Conservation (phyloP, 2,329 filamentous ascomycete species). For the Didymella keratinophila region DNA sequence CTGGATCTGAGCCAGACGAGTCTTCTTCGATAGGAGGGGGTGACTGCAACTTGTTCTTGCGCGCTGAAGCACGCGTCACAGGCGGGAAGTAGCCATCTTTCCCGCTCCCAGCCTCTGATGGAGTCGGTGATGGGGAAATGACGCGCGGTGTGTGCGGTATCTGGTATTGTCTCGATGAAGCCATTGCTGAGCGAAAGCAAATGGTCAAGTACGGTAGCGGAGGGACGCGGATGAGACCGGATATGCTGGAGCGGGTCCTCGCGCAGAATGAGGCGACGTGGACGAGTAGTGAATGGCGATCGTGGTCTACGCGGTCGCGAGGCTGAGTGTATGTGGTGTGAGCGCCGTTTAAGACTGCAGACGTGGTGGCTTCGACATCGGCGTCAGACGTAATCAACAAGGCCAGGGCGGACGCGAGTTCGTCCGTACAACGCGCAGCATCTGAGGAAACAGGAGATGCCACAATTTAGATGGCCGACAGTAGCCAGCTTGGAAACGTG, state of each 20-base stretch:
- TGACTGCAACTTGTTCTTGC: constrained; percentile 65
- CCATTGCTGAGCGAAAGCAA: constrained; percentile 51
- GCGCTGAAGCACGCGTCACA: constrained; percentile 77
- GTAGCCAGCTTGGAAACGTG: constrained; percentile 32
- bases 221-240: constrained; percentile 65
- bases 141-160: constrained; percentile 84
- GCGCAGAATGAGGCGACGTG: constrained; percentile 39
- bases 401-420: constrained; percentile 37
- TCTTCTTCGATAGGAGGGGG: constrained; percentile 70
- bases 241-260: constrained; percentile 52
- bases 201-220: constrained; percentile 66
- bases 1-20: constrained; percentile 62
- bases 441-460: constrained; percentile 42
- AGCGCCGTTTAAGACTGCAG: constrained; percentile 25
- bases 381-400: constrained; percentile 27
- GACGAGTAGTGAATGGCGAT: constrained; percentile 28
- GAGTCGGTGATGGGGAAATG: constrained; percentile 81
- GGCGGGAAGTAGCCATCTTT: constrained; percentile 73
- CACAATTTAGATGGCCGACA: constrained; percentile 43
- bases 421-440: constrained; percentile 47
- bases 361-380: constrained; percentile 37
- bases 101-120: constrained; percentile 55
- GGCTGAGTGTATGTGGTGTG: constrained; percentile 31
- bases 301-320: constrained; percentile 15
- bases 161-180: constrained; percentile 60